phyloP scores from a whole-genome alignment of 345 rosid genomes.

The Chamaenerion angustifolium region DNA sequence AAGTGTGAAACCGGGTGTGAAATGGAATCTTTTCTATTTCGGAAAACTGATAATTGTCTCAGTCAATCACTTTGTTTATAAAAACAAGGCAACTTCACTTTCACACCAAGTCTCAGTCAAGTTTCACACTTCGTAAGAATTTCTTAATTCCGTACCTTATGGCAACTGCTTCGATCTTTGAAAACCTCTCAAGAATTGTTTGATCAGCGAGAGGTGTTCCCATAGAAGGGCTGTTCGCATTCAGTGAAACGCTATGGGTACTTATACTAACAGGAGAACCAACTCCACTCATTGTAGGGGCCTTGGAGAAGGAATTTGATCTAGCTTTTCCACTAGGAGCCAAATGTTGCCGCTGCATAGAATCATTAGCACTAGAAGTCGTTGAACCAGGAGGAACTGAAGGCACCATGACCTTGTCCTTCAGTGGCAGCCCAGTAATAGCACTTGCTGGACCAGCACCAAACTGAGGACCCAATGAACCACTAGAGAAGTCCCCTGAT shows the following conservation, averaged over 20 bases:
- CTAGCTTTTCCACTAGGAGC: conserved; percentile 51
- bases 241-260: conserved; percentile 45
- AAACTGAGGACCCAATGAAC: conserved; percentile 70
- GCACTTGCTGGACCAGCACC: conserved; percentile 42
- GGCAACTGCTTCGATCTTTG: conserved; percentile 63
- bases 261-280: conserved; percentile 93
- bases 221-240: conserved; percentile 68
- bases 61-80: neutral
- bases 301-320: conserved; percentile 65
- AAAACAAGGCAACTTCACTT: no score
- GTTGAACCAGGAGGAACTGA: conserved; percentile 56
- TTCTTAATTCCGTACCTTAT: conserved; percentile 32
- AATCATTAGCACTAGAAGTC: conserved; percentile 70
- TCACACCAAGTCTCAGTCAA: neutral
- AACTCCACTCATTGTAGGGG: conserved; percentile 63
- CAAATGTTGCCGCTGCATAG: conserved; percentile 63
- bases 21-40: neutral
- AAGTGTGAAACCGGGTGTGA: no score
- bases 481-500: conserved; percentile 92
- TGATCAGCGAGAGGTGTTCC: conserved; percentile 69
- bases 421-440: conserved; percentile 45
- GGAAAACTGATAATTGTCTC: neutral
- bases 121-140: neutral
- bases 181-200: conserved; percentile 56
- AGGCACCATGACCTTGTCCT: conserved; percentile 56